Evolutionary conservation across 345 rosid genomes (phyloP).

Genomic region (Geranium rotundifolium): DNA sequence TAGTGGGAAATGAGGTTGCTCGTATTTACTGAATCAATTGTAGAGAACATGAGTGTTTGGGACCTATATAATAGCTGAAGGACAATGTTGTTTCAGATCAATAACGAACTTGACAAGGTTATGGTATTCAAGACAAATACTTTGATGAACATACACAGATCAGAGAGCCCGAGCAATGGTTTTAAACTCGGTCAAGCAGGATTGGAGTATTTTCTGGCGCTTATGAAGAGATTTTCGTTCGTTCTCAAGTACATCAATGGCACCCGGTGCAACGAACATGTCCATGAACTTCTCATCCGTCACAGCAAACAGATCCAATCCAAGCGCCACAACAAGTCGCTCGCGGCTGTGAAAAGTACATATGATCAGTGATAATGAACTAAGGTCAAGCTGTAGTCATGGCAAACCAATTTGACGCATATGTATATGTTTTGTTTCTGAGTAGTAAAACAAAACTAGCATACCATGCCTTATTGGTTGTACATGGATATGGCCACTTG

Average conservation of each 20-base stretch:
- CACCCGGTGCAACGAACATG: slow-evolving; percentile 89
- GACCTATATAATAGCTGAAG: background rate
- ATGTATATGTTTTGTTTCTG: background rate
- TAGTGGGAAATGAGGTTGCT: too few species aligned
- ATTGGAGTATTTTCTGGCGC: slow-evolving; percentile 73
- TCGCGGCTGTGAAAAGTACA: slow-evolving; percentile 42
- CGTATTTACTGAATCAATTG: background rate
- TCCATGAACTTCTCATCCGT: slow-evolving; percentile 90
- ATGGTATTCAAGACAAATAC: slow-evolving; percentile 4
- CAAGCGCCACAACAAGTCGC: slow-evolving; percentile 66
- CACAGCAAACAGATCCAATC: slow-evolving; percentile 78
- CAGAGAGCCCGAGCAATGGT: slow-evolving; percentile 61
- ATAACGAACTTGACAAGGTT: background rate
- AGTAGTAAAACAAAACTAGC: background rate
- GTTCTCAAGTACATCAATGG: slow-evolving; percentile 56
- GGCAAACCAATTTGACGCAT: background rate
- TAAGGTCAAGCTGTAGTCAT: background rate
- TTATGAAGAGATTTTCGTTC: slow-evolving; percentile 73
- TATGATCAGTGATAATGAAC: background rate
- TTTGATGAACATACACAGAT: background rate
- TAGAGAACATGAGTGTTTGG: background rate
- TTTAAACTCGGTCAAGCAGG: slow-evolving; percentile 85
- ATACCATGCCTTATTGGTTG: background rate
- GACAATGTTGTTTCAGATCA: background rate
- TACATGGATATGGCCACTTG: background rate